These are phyloP conservation scores for Hymenoscyphus infarciens DNA, from an alignment of 2,329 filamentous ascomycete genomes.

Conservation along the genomic window DNA sequence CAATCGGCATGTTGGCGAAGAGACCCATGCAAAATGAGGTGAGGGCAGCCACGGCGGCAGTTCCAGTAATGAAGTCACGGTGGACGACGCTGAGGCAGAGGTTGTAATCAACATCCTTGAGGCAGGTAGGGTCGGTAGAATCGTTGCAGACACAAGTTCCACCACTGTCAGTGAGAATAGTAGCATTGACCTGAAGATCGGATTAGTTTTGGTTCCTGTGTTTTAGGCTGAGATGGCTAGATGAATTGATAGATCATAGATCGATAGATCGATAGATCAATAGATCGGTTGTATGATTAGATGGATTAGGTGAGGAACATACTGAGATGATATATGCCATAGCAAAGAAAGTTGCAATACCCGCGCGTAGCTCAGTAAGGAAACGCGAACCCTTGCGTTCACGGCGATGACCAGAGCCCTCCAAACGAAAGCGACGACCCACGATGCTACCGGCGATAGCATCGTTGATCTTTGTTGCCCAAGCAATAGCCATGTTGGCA, in stretches of 20 bases:
- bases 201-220: background rate
- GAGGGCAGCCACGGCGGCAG: conserved; percentile 74
- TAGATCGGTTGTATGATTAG: no score
- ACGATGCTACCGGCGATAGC: conserved; percentile 58
- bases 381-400: conserved; percentile 60
- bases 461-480: conserved; percentile 16
- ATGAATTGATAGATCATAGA: no score
- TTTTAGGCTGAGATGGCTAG: no score
- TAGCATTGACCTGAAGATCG: conserved; percentile 14
- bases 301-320: conserved; percentile 35
- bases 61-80: conserved; percentile 75
- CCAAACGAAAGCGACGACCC: conserved; percentile 72
- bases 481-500: conserved; percentile 9
- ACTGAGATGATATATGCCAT: conserved; percentile 65
- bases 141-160: conserved; percentile 71
- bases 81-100: conserved; percentile 51
- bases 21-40: conserved; percentile 77
- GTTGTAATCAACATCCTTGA: conserved; percentile 48
- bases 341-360: conserved; percentile 65
- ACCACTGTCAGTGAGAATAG: conserved; percentile 53
- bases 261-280: no score
- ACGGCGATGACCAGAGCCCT: conserved; percentile 67
- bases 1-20: conserved; percentile 69
- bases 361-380: conserved; percentile 77
- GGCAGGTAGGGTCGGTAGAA: conserved; percentile 12